These are phyloP conservation scores for Haplosporangium gracile DNA, from an alignment of 192 early-diverging fungal species.

Conservation along the genomic window DNA sequence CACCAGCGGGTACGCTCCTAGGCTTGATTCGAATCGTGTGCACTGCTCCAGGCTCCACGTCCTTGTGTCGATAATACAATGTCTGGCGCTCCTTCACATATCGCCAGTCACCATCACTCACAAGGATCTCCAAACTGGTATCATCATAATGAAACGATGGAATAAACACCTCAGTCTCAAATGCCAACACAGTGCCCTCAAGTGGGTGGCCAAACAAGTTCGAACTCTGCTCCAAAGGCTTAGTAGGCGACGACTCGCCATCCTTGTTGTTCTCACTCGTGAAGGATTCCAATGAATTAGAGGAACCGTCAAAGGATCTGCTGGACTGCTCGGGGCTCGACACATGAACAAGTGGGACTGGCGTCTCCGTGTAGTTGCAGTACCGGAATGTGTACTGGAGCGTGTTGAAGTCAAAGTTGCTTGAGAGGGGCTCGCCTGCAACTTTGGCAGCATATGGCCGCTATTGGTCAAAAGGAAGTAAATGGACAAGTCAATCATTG, in stretches of 20 bases:
- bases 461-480: conserved; percentile 25
- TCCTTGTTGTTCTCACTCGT: neutral
- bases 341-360: conserved; percentile 46
- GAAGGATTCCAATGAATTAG: neutral
- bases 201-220: conserved; percentile 35
- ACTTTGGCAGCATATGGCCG: conserved; percentile 87
- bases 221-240: neutral
- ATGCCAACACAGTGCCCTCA: conserved; percentile 25
- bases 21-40: conserved; percentile 49
- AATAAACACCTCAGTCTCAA: conserved; percentile 79
- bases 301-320: neutral
- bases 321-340: conserved; percentile 30
- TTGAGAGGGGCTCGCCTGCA: conserved; percentile 73
- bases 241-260: neutral
- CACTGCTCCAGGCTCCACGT: conserved; percentile 41
- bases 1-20: neutral
- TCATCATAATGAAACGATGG: conserved; percentile 80
- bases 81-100: conserved; percentile 78
- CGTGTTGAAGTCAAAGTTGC: conserved; percentile 71
- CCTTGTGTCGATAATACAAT: conserved; percentile 66
- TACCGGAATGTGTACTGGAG: conserved; percentile 75
- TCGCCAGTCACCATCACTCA: conserved; percentile 78
- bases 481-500: neutral
- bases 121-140: conserved; percentile 65
- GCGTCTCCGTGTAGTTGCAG: conserved; percentile 51